These are phyloP conservation scores for Candida ascalaphidarum DNA, from an alignment of 805 yeast genomes.

Conservation along the genomic window DNA sequence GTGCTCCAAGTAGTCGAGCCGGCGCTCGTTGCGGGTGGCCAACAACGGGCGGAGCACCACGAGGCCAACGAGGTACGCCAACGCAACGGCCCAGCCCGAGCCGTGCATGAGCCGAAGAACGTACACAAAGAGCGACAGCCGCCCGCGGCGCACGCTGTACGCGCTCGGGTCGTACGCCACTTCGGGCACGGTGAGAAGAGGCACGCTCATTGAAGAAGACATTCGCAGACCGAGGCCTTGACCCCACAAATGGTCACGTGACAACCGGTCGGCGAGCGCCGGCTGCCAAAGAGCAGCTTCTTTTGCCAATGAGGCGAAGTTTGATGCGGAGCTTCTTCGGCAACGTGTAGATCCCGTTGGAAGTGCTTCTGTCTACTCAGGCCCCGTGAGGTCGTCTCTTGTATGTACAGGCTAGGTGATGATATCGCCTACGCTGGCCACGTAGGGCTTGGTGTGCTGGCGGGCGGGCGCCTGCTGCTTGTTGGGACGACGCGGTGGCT, in stretches of 20 bases:
- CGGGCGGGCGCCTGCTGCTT: background rate
- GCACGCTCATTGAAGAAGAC: conserved; percentile 12
- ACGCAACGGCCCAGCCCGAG: conserved; percentile 20
- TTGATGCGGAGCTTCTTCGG: no score
- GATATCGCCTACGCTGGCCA: conserved; percentile 16
- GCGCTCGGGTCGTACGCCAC: conserved; percentile 25
- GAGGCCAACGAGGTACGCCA: conserved; percentile 22
- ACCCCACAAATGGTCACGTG: no score
- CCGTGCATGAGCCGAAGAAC: conserved; percentile 23
- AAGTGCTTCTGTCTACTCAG: no score
- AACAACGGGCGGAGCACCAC: conserved; percentile 27
- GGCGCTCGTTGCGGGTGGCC: conserved; percentile 16
- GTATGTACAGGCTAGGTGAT: conserved; percentile 11
- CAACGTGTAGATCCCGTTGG: no score
- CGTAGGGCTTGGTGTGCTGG: conserved; percentile 7
- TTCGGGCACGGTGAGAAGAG: conserved; percentile 32
- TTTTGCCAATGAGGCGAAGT: no score
- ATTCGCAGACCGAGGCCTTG: no score
- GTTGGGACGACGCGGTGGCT: background rate
- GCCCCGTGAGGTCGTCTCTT: background rate
- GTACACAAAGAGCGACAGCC: conserved; percentile 16
- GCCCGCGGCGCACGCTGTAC: conserved; percentile 11
- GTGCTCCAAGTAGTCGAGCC: conserved; percentile 26
- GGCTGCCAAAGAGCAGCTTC: no score
- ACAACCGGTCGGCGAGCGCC: no score